Percentiles rank a stretch among this genome's conserved stretches.
phyloP scores from a whole-genome alignment of 257 asterid species.

The Solanum chilense region DNA sequence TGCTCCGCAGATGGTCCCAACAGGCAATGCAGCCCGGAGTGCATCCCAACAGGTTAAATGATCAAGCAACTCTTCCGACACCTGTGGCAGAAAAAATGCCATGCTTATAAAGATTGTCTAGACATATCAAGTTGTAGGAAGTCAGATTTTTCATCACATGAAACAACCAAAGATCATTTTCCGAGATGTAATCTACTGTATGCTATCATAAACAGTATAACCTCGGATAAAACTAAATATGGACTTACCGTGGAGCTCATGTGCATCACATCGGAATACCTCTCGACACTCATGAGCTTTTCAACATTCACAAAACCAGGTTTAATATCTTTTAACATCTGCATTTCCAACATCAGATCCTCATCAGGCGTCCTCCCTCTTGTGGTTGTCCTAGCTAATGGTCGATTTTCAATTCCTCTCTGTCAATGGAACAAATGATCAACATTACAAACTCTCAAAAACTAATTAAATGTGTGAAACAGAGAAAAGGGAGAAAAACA shows the following conservation, averaged over 20 bases:
- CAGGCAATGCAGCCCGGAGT: constrained; percentile 77
- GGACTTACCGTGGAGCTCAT: constrained; percentile 83
- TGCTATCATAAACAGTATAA: neutral
- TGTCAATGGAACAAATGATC: constrained; percentile 19
- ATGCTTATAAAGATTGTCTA: too few species aligned
- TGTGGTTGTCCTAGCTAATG: constrained; percentile 79
- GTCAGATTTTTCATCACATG: too few species aligned
- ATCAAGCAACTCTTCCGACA: constrained; percentile 80
- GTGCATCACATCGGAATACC: constrained; percentile 95
- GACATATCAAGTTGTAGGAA: too few species aligned
- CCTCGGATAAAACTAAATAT: neutral
- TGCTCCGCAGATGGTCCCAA: constrained; percentile 94
- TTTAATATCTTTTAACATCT: constrained; percentile 54
- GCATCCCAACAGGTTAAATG: constrained; percentile 86
- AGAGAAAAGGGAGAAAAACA: neutral
- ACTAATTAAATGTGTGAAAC: neutral
- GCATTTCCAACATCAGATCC: constrained; percentile 54
- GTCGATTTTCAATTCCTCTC: constrained; percentile 57
- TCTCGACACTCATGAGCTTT: constrained; percentile 68
- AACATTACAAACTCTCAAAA: neutral
- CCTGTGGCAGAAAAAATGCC: too few species aligned
- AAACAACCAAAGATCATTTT: too few species aligned
- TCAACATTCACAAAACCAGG: constrained; percentile 76
- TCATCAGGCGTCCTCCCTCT: constrained; percentile 58
- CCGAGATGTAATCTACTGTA: too few species aligned